Evolutionary conservation across 768 basidiomycete genomes (phyloP).

Genomic region (Boletus pseudo-olivaceus): DNA sequence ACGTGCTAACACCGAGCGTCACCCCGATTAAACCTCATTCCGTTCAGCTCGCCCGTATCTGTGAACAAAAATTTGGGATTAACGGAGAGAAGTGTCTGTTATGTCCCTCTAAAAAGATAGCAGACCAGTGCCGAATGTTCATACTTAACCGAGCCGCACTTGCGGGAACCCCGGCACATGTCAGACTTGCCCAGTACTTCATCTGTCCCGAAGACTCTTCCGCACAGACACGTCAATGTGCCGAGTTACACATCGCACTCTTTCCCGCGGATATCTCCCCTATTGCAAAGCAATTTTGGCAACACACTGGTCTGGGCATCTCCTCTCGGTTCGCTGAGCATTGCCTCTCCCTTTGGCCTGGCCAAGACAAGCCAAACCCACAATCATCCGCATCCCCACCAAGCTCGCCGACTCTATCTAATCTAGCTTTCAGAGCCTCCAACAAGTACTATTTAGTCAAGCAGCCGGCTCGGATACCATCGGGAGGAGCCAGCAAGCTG

Average conservation of each 20-base stretch:
- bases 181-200: constrained; percentile 65
- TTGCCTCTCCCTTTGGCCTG: constrained; percentile 67
- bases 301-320: constrained; percentile 88
- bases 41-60: constrained; percentile 69
- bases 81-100: constrained; percentile 75
- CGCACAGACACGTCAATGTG: constrained; percentile 28
- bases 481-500: constrained; percentile 1
- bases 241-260: constrained; percentile 79
- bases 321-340: constrained; percentile 84
- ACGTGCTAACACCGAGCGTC: constrained; percentile 15
- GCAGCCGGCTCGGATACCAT: constrained; percentile 9
- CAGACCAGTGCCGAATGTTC: constrained; percentile 74
- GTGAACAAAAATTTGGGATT: constrained; percentile 73
- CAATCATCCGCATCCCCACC: constrained; percentile 29
- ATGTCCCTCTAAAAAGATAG: constrained; percentile 68
- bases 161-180: constrained; percentile 41
- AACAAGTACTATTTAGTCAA: constrained; percentile 57
- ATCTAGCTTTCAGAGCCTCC: constrained; percentile 39
- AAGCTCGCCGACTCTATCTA: constrained; percentile 18
- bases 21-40: not conserved
- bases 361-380: constrained; percentile 31
- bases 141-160: constrained; percentile 49
- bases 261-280: constrained; percentile 60
- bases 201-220: constrained; percentile 58
- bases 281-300: constrained; percentile 91